Conservation (phyloP, 192 early-diverging fungal genomes). For the Rhizophagus sp. region DNA sequence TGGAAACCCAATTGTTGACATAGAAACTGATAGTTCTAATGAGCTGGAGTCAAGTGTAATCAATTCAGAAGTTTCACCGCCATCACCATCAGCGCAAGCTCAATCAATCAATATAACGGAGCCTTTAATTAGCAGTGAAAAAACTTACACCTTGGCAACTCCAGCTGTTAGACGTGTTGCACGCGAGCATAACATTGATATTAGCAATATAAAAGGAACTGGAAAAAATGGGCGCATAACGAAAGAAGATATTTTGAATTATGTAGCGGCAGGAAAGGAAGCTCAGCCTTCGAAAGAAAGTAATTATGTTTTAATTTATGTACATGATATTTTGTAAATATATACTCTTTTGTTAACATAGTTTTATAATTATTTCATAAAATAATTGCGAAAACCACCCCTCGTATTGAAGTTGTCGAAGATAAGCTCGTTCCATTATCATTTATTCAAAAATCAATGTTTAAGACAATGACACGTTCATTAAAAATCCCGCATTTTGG, state of each 20-base stretch:
- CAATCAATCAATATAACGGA: constrained; percentile 14
- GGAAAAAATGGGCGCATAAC: constrained; percentile 86
- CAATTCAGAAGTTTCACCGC: constrained; percentile 1
- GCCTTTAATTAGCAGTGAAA: constrained; percentile 24
- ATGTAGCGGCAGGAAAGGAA: constrained; percentile 34
- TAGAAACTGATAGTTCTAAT: constrained; percentile 54
- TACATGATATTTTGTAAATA: background rate
- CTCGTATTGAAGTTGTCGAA: constrained; percentile 38
- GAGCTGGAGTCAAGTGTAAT: constrained; percentile 26
- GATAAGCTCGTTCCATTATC: constrained; percentile 70
- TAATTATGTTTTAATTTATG: background rate
- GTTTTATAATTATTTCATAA: background rate
- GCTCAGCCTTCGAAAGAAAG: background rate
- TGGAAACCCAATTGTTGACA: constrained; percentile 86
- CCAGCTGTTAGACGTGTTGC: constrained; percentile 89
- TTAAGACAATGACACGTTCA: constrained; percentile 91
- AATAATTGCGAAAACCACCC: constrained; percentile 32
- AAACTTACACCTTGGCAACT: constrained; percentile 64
- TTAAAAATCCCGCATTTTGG: constrained; percentile 93
- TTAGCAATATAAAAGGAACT: constrained; percentile 70
- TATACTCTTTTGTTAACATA: background rate
- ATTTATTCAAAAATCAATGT: constrained; percentile 96
- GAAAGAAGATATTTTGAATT: constrained; percentile 86
- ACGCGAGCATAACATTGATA: constrained; percentile 76
- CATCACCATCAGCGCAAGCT: constrained; percentile 15